Evolutionary conservation across 1,284 basidiomycete genomes (phyloP).

Genomic region (Marasmius fiardii): DNA sequence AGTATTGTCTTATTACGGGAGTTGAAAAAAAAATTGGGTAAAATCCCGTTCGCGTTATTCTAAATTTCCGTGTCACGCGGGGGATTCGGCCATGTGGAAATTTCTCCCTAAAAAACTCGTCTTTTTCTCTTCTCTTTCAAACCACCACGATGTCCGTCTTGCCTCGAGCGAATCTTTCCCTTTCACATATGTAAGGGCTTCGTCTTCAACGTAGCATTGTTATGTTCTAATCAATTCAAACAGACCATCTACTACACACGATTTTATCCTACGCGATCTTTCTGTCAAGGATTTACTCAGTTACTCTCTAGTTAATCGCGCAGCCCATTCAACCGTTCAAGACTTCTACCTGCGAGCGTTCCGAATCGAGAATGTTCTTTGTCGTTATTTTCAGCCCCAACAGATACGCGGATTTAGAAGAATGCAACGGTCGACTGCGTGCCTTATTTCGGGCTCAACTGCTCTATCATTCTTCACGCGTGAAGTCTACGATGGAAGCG

Average conservation of each 20-base stretch:
- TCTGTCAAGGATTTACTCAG: constrained; percentile 1
- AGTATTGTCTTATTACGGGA: no score
- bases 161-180: no score
- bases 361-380: constrained; percentile 18
- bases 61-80: no score
- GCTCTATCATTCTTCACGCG: constrained; percentile 37
- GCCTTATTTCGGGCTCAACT: constrained; percentile 36
- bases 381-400: constrained; percentile 23
- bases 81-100: no score
- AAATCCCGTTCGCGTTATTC: no score
- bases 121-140: no score
- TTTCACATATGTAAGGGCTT: no score
- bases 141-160: no score
- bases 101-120: no score
- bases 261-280: background rate
- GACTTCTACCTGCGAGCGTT: constrained; percentile 14
- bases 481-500: constrained; percentile 26
- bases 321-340: background rate
- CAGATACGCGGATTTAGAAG: constrained; percentile 25
- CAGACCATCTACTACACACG: background rate
- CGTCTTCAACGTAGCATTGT: no score
- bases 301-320: background rate
- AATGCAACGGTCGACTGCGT: constrained; percentile 27
- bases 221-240: no score
- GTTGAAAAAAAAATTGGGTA: no score